Base-by-base conservation (phyloP, 2,329 filamentous ascomycete genomes). In the Tolypocladium ovalisporum region DNA sequence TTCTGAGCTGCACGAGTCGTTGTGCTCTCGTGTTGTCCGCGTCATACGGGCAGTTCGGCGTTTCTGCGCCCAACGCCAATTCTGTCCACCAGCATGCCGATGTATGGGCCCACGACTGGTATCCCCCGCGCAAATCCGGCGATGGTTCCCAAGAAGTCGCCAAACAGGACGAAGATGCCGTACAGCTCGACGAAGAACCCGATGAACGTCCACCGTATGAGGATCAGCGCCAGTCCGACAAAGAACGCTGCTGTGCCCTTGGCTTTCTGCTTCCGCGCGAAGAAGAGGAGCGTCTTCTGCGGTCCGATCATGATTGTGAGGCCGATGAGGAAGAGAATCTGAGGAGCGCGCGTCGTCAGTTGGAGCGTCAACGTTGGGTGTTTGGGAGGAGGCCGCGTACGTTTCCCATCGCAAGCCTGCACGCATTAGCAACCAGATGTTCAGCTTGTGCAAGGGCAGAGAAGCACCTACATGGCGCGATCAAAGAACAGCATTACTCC, bases 401-500 rank as follows among this genome's bases (percentile, higher is more conserved):
- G 70, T 97, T 97, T 76, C 94, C 94, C 94, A 97, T 97, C 64
- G 93, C 93, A 57, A 99, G 85, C 85, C 89, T 94, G 9, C 3
- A 15, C 29, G 19, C 15, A 5, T 52, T 22, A 52, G 29, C 47
- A 22, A 52, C 12, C 12, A 8, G 17, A 3, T 3, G 19, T 22
- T 29, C 29, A 22, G 13, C 6, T 35, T 35, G 39, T 32, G 51
- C 5, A 22, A 6, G 32, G 52, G 52, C 40, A 54, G 58, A 24
- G 47, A 24, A 19, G 29, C 12, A 79, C 86, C 68, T 78, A 93
- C 90, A 97, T 92, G 68, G 94, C 90, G 63, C 94, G 85, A 75
- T 99, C 94, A 77, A 99, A 99, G 78, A 99, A 97, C 75, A 99
- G 83, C 75, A 99, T 81, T 12, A 99, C 90, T 60, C 94, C 94